A percentile compares a stretch with the other conserved stretches of the same genome.
phyloP scores from a whole-genome alignment of 1,284 basidiomycete species.

The Rhodotorula sp. region DNA sequence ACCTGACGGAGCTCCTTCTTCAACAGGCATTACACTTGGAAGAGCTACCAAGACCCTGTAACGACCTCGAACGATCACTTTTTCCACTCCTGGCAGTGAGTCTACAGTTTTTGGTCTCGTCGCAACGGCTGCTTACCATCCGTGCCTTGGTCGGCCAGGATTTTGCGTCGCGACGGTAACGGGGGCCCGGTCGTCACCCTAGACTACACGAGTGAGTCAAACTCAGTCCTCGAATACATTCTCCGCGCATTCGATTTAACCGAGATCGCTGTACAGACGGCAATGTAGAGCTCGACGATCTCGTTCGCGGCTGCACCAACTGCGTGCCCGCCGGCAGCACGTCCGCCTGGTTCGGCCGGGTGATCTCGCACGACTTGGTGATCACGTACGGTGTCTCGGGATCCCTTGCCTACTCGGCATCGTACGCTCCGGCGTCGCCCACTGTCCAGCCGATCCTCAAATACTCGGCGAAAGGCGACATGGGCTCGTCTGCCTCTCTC shows the following conservation, averaged over 20 bases:
- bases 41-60: constrained; percentile 15
- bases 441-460: background rate
- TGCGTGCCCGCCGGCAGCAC: constrained; percentile 2
- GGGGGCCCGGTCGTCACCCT: constrained; percentile 35
- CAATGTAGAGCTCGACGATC: constrained; percentile 15
- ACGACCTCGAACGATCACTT: constrained; percentile 19
- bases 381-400: constrained; percentile 30
- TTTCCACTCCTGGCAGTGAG: constrained; percentile 33
- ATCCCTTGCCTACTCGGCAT: constrained; percentile 23
- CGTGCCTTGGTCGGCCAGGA: background rate
- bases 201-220: constrained; percentile 19
- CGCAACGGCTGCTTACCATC: background rate
- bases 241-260: background rate
- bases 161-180: constrained; percentile 27
- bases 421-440: background rate
- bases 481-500: constrained; percentile 27
- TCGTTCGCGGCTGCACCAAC: constrained; percentile 11
- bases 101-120: background rate
- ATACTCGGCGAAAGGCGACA: constrained; percentile 30
- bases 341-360: constrained; percentile 24
- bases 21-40: constrained; percentile 36
- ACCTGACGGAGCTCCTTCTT: background rate
- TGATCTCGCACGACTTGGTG: constrained; percentile 16
- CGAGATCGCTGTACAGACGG: background rate
- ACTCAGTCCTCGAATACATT: background rate